Evolutionary conservation across 2,329 filamentous ascomycete species (phyloP).

Genomic region (Coniochaeta sp.): DNA sequence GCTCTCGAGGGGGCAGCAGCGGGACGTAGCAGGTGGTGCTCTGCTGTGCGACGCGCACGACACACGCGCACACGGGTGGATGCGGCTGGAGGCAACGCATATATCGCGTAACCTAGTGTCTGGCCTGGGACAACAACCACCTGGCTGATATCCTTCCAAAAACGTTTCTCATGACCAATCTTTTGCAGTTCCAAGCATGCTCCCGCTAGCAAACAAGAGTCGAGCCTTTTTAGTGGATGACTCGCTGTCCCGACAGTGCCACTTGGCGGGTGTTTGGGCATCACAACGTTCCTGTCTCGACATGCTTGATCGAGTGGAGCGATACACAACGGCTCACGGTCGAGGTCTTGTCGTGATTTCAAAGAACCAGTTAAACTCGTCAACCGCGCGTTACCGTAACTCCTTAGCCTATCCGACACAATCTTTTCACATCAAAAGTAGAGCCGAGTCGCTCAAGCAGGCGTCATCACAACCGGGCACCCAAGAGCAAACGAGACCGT

Average conservation of each 20-base stretch:
- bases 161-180: neutral
- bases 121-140: neutral
- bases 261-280: neutral
- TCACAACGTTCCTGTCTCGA: neutral
- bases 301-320: neutral
- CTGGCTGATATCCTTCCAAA: neutral
- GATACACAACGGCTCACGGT: neutral
- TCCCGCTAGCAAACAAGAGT: neutral
- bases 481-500: conserved; percentile 14
- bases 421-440: neutral
- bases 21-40: neutral
- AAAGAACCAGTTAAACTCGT: neutral
- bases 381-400: neutral
- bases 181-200: neutral
- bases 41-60: neutral
- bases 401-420: neutral
- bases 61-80: neutral
- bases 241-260: neutral
- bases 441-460: conserved; percentile 5
- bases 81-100: neutral
- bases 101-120: neutral
- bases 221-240: neutral
- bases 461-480: conserved; percentile 14
- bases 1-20: neutral
- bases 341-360: neutral